These are phyloP conservation scores for Pseudevernia furfuracea DNA, from an alignment of 495 filamentous ascomycete species.

Conservation along the genomic window DNA sequence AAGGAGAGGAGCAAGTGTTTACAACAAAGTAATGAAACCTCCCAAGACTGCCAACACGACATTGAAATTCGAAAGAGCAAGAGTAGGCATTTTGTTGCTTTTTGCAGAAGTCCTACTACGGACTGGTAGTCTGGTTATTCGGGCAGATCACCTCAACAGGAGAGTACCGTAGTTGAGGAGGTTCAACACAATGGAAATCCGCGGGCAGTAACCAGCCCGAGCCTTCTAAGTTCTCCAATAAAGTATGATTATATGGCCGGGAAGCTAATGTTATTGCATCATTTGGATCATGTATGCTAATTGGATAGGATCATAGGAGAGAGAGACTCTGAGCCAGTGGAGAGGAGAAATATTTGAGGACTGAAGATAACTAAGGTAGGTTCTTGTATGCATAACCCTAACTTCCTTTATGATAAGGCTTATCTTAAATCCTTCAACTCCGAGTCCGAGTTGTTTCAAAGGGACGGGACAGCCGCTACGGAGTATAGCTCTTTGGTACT, in stretches of 20 bases:
- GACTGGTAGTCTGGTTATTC: neutral
- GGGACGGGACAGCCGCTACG: no score
- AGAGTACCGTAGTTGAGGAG: neutral
- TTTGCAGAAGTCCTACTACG: neutral
- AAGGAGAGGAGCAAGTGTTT: neutral
- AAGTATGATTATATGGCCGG: neutral
- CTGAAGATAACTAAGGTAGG: no score
- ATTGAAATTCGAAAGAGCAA: conserved; percentile 78
- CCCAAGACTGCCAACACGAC: conserved; percentile 71
- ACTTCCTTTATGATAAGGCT: neutral
- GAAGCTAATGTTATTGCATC: conserved; percentile 10
- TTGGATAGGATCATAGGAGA: neutral
- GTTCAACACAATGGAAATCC: neutral
- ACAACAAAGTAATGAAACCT: conserved; percentile 78
- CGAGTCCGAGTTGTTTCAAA: no score
- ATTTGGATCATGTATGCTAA: neutral
- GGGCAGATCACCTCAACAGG: neutral
- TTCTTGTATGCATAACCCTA: no score
- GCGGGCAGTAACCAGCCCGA: neutral
- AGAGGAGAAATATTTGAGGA: neutral
- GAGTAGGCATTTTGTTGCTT: conserved; percentile 59
- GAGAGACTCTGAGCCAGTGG: neutral
- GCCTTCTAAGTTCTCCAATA: neutral
- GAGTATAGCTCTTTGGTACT: no score
- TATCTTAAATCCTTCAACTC: no score